Evolutionary conservation across 2,329 filamentous ascomycete genomes (phyloP).

Genomic region (Stagonosporopsis chrysanthemi): DNA sequence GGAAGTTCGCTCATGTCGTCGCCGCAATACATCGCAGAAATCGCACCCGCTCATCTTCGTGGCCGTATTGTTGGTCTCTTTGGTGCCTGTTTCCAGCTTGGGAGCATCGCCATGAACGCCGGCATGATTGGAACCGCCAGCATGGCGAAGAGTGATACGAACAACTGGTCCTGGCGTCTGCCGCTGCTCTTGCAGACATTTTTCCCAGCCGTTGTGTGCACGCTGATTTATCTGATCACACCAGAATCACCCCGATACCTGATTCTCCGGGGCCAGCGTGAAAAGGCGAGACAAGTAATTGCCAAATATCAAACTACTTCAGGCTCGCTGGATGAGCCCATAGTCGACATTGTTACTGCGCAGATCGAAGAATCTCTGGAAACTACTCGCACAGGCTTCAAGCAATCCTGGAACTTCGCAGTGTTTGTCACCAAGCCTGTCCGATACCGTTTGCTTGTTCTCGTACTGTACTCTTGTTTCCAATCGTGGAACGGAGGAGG

Average conservation of each 20-base stretch:
- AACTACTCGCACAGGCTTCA: constrained; percentile 47
- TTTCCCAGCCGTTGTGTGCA: constrained; percentile 53
- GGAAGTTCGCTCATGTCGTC: constrained; percentile 49
- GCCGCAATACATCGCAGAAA: constrained; percentile 52
- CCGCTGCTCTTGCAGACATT: constrained; percentile 56
- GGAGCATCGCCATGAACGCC: constrained; percentile 53
- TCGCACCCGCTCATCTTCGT: constrained; percentile 44
- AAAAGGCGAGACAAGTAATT: constrained; percentile 27
- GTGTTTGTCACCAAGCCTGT: constrained; percentile 57
- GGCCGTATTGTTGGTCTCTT: constrained; percentile 58
- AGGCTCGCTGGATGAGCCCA: constrained; percentile 50
- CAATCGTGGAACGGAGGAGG: constrained; percentile 58
- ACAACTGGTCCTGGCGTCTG: constrained; percentile 25
- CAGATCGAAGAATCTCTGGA: constrained; percentile 58
- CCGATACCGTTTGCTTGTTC: constrained; percentile 54
- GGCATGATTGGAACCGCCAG: constrained; percentile 54
- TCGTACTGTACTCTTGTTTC: constrained; percentile 57
- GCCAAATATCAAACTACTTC: constrained; percentile 55
- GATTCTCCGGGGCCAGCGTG: constrained; percentile 23
- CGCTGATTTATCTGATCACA: constrained; percentile 48
- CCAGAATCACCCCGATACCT: constrained; percentile 54
- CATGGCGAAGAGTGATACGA: constrained; percentile 35
- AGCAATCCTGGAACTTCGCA: constrained; percentile 55
- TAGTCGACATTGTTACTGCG: constrained; percentile 52
- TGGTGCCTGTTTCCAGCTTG: constrained; percentile 57